A percentile compares a stretch with the other conserved stretches of the same genome.
phyloP scores from a whole-genome alignment of 208 protist genomes.

The Porcisia deanei region DNA sequence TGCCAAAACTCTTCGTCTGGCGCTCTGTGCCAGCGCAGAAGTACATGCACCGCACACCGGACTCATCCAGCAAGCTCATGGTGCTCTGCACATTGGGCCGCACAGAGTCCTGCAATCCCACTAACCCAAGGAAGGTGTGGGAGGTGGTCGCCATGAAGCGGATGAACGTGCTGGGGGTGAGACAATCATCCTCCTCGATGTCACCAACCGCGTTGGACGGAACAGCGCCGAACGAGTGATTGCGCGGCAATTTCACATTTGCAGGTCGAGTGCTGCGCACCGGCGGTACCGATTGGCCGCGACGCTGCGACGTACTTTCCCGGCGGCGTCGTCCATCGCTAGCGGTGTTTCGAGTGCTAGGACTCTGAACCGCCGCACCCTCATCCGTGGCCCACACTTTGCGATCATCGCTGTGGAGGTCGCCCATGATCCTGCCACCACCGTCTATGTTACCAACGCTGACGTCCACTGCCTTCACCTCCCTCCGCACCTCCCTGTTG shows the following conservation, averaged over 20 bases:
- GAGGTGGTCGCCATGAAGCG: slow-evolving; percentile 66
- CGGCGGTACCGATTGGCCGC: slow-evolving; percentile 29
- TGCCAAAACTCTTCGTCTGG: slow-evolving; percentile 91
- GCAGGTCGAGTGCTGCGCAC: slow-evolving; percentile 24
- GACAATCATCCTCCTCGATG: slow-evolving; percentile 58
- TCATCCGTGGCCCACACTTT: not conserved
- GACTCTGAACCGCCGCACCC: not conserved
- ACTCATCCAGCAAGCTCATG: slow-evolving; percentile 78
- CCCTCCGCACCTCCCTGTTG: not conserved
- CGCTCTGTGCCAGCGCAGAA: slow-evolving; percentile 86
- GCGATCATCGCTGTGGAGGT: not conserved
- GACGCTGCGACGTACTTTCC: not conserved
- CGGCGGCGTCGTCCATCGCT: not conserved
- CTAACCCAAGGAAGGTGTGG: slow-evolving; percentile 89
- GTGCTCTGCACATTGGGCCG: slow-evolving; percentile 75
- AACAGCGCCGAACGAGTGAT: slow-evolving; percentile 40
- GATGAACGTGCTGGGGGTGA: slow-evolving; percentile 60
- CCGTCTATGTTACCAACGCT: not conserved
- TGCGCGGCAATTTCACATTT: slow-evolving; percentile 21
- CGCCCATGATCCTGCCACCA: not conserved
- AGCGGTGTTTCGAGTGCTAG: not conserved
- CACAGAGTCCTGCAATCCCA: slow-evolving; percentile 89
- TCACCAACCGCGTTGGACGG: slow-evolving; percentile 33
- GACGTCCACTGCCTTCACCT: not conserved
- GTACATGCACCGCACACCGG: slow-evolving; percentile 94